These are phyloP conservation scores for Dentipellis sp. DNA, from an alignment of 768 basidiomycete species.

Conservation along the genomic window DNA sequence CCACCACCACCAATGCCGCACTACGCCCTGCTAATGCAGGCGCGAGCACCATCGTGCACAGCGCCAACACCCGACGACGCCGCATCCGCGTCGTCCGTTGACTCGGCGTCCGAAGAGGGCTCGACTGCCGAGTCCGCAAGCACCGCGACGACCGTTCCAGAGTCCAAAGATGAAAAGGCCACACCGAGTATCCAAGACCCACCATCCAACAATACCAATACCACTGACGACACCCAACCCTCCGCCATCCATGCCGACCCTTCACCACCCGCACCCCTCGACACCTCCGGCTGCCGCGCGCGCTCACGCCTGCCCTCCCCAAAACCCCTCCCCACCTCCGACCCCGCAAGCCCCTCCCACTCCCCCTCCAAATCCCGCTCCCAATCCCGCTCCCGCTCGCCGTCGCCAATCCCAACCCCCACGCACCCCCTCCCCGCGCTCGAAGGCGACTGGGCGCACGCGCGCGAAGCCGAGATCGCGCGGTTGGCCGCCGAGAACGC, in stretches of 20 bases:
- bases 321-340: not conserved
- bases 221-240: not conserved
- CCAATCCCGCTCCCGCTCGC: not conserved
- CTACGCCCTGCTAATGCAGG: no score
- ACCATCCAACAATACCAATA: not conserved
- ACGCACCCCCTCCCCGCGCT: not conserved
- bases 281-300: not conserved
- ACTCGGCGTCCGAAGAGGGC: no score
- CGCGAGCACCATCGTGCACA: not conserved
- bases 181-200: no score
- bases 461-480: conserved; percentile 80
- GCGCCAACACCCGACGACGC: not conserved
- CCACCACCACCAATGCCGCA: not conserved
- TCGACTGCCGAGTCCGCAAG: no score
- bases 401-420: not conserved
- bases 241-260: not conserved
- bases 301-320: not conserved
- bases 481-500: conserved; percentile 81
- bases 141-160: no score
- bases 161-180: no score
- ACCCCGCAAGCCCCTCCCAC: not conserved
- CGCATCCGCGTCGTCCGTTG: no score
- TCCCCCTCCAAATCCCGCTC: not conserved
- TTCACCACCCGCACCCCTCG: not conserved
- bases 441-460: conserved; percentile 69